phyloP scores from a whole-genome alignment of 2,329 filamentous ascomycete genomes.

The Ophiostoma triangulosporum region DNA sequence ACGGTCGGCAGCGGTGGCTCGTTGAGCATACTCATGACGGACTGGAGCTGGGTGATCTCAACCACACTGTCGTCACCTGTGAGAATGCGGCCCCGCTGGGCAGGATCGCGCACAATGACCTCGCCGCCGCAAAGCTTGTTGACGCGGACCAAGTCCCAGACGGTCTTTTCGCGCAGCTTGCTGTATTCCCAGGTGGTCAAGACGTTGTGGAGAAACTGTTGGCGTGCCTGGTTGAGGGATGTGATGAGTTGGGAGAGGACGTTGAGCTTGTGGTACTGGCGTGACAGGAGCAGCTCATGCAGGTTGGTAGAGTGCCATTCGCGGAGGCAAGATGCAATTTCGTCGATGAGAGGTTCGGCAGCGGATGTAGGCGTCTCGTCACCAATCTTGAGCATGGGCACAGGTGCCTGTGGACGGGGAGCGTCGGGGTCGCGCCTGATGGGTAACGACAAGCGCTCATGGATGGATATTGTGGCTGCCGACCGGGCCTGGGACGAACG shows the following conservation, averaged over 20 bases:
- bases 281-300: slow-evolving; percentile 74
- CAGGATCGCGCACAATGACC: slow-evolving; percentile 85
- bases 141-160: slow-evolving; percentile 87
- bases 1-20: slow-evolving; percentile 56
- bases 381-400: slow-evolving; percentile 94
- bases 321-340: slow-evolving; percentile 89
- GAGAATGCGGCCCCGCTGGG: slow-evolving; percentile 67
- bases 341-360: slow-evolving; percentile 85
- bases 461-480: slow-evolving; percentile 15
- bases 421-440: slow-evolving; percentile 49
- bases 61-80: slow-evolving; percentile 90
- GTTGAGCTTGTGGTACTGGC: slow-evolving; percentile 70
- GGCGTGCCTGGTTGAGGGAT: slow-evolving; percentile 69
- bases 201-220: slow-evolving; percentile 88
- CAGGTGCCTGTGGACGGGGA: slow-evolving; percentile 74
- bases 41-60: slow-evolving; percentile 80
- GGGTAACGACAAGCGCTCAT: slow-evolving; percentile 31
- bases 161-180: slow-evolving; percentile 71
- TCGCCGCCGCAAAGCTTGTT: slow-evolving; percentile 92
- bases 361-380: slow-evolving; percentile 88
- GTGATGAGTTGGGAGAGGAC: slow-evolving; percentile 68
- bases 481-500: slow-evolving; percentile 2
- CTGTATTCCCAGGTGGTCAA: slow-evolving; percentile 75
- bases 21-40: slow-evolving; percentile 87
- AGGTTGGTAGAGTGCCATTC: slow-evolving; percentile 98